Evolutionary conservation across 1,284 basidiomycete species (phyloP).

Genomic region (Taiwanofungus camphoratus): DNA sequence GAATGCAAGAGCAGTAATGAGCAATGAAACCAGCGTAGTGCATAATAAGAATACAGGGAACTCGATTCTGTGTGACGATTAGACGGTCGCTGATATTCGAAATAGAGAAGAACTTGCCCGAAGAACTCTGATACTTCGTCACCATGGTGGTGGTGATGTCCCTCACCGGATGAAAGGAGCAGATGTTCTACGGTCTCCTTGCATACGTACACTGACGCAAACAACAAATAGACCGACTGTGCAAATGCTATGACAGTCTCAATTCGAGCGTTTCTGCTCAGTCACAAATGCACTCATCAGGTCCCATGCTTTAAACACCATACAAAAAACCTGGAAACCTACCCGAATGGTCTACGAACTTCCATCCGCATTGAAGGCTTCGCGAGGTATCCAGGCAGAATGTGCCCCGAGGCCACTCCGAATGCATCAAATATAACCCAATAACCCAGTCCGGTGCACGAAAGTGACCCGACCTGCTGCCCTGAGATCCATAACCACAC

Average conservation of each 20-base stretch:
- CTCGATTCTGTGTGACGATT: conserved; percentile 43
- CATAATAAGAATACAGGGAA: conserved; percentile 63
- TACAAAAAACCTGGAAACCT: conserved; percentile 27
- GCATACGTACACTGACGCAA: conserved; percentile 87
- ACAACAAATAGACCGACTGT: conserved; percentile 86
- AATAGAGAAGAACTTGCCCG: conserved; percentile 29
- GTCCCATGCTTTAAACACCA: too few relatives aligned
- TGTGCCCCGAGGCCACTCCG: conserved; percentile 58
- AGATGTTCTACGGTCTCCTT: conserved; percentile 90
- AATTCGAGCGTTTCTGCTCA: conserved; percentile 60
- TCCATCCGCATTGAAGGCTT: conserved; percentile 23
- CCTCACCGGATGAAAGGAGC: conserved; percentile 57
- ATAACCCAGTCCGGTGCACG: conserved; percentile 89
- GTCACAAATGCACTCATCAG: neutral
- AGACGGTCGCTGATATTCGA: neutral
- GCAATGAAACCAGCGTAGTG: conserved; percentile 50
- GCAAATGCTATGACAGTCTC: conserved; percentile 81
- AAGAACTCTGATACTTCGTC: conserved; percentile 36
- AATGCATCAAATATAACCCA: conserved; percentile 94
- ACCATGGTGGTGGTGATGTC: conserved; percentile 58
- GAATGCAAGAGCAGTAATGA: conserved; percentile 49
- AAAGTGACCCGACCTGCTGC: conserved; percentile 83
- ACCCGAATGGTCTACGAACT: conserved; percentile 64
- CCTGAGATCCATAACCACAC: conserved; percentile 86
- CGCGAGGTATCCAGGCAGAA: conserved; percentile 40